Percentiles rank a stretch among this genome's conserved stretches.
Conservation (phyloP, 2,329 filamentous ascomycete genomes). For the Cladosporium sp. region DNA sequence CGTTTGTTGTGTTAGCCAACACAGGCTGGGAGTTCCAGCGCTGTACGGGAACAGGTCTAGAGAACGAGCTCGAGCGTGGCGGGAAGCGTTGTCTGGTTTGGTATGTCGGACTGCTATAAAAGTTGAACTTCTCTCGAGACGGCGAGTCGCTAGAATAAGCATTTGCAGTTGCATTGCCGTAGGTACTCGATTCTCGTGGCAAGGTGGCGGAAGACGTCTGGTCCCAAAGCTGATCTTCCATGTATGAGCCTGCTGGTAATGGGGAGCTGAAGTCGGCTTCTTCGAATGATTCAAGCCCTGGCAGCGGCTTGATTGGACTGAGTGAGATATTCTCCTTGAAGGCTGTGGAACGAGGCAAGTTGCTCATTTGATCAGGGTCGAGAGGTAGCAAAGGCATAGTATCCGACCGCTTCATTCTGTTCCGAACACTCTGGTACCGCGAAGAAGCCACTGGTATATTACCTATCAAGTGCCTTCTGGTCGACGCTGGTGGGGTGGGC, state of each 20-base stretch:
- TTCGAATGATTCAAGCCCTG: conserved; percentile 27
- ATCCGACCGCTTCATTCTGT: conserved; percentile 36
- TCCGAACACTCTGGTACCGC: conserved; percentile 23
- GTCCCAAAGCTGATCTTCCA: conserved; percentile 22
- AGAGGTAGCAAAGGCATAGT: conserved; percentile 37
- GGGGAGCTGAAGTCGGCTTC: conserved; percentile 22
- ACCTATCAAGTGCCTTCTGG: conserved; percentile 31
- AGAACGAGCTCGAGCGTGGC: conserved; percentile 14
- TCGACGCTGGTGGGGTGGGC: conserved; percentile 31
- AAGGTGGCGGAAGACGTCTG: conserved; percentile 3
- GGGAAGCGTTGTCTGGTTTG: conserved; percentile 21
- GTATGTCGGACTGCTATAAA: conserved; percentile 33
- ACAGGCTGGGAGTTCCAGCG: conserved; percentile 39
- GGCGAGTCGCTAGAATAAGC: conserved; percentile 5
- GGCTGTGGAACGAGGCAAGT: conserved; percentile 29
- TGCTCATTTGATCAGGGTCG: conserved; percentile 23
- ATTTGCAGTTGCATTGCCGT: background rate
- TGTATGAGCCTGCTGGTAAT: conserved; percentile 25
- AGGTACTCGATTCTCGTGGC: conserved; percentile 16
- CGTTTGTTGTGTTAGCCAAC: conserved; percentile 30
- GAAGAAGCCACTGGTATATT: conserved; percentile 25
- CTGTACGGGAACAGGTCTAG: conserved; percentile 28
- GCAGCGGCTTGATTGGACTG: conserved; percentile 33
- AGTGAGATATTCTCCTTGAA: conserved; percentile 40
- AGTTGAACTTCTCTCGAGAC: conserved; percentile 6